A percentile compares a stretch with the other conserved stretches of the same genome.
Evolutionary conservation across 129 eudicot genomes (phyloP).

Genomic region (Tagetes patula): DNA sequence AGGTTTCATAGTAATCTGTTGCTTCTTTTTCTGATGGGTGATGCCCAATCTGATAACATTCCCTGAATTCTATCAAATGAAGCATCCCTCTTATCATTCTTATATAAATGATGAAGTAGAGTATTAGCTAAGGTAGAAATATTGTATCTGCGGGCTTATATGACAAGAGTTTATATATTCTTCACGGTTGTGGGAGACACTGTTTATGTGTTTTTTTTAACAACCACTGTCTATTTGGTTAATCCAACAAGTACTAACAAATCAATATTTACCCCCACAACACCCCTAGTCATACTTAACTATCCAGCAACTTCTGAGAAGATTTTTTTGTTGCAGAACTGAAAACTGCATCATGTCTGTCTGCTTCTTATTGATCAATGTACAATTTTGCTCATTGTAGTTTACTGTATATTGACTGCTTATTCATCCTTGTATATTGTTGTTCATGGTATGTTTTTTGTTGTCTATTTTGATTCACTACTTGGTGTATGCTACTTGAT

Average conservation of each 20-base stretch:
- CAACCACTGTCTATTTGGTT: not conserved
- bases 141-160: not conserved
- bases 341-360: not conserved
- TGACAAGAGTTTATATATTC: not conserved
- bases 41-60: not conserved
- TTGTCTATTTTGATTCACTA: no score
- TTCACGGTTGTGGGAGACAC: not conserved
- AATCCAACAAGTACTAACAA: not conserved
- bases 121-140: not conserved
- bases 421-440: no score
- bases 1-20: not conserved
- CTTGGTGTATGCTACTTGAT: no score
- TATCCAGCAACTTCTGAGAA: not conserved
- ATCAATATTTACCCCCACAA: not conserved
- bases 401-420: no score
- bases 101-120: not conserved
- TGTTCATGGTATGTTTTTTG: no score
- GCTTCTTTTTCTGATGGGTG: not conserved
- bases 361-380: no score
- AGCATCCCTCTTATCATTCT: not conserved
- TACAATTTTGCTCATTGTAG: not conserved
- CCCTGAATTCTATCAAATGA: not conserved
- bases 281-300: no score
- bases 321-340: not conserved
- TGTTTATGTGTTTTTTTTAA: not conserved